A percentile compares a stretch with the other conserved stretches of the same genome.
Conservation (phyloP, 2,329 filamentous ascomycete species). For the Coniochaeta sp. region DNA sequence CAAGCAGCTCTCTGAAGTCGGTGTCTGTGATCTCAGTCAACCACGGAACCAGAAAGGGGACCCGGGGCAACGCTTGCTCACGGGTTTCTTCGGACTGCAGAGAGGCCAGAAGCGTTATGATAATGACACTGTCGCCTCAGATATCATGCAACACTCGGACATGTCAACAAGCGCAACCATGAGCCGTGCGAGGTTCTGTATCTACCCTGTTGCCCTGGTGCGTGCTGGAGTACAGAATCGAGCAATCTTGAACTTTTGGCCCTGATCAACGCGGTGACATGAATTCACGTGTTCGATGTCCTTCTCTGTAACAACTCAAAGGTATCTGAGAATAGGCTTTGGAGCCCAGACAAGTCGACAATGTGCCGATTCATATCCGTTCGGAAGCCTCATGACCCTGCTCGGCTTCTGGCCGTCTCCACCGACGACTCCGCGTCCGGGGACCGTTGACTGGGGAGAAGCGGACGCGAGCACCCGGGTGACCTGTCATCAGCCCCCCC, state of each 20-base stretch:
- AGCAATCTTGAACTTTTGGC: neutral
- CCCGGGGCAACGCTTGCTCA: neutral
- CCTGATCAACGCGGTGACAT: neutral
- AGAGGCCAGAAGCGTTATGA: neutral
- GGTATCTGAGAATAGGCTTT: neutral
- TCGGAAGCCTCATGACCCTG: constrained; percentile 6
- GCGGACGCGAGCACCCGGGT: neutral
- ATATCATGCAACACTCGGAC: neutral
- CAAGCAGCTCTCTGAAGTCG: neutral
- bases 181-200: too few relatives aligned
- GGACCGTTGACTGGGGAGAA: neutral
- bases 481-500: too few relatives aligned
- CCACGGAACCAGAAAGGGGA: neutral
- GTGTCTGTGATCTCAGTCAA: neutral
- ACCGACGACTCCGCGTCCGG: neutral
- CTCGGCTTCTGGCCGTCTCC: neutral
- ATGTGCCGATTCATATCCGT: neutral
- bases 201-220: too few relatives aligned
- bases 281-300: neutral
- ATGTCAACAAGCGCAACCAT: neutral
- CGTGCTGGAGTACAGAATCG: too few relatives aligned
- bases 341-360: neutral
- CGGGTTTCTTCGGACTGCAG: neutral
- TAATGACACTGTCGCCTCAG: neutral
- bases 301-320: neutral